phyloP scores from a whole-genome alignment of 805 yeast genomes.

The Candida wancherniae region DNA sequence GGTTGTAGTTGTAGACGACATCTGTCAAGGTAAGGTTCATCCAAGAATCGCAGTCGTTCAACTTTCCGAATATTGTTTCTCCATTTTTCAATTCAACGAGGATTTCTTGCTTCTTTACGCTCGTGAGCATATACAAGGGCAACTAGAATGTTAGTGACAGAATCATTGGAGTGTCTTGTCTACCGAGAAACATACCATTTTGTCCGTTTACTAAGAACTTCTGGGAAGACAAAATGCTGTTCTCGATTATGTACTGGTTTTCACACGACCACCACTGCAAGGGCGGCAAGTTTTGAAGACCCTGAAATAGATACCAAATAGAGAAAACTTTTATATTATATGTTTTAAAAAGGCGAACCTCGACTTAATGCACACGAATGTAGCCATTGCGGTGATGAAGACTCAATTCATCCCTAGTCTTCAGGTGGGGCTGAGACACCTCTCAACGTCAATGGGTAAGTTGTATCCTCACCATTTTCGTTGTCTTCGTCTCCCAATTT shows the following conservation, averaged over 20 bases:
- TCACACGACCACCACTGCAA: too few species aligned
- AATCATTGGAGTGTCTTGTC: neutral
- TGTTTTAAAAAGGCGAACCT: too few species aligned
- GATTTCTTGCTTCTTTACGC: constrained; percentile 84
- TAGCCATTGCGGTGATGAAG: too few species aligned
- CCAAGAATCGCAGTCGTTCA: constrained; percentile 87
- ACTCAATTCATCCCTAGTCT: constrained; percentile 13
- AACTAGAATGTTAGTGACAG: constrained; percentile 44
- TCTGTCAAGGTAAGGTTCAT: constrained; percentile 86
- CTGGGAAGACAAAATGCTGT: neutral
- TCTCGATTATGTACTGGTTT: neutral
- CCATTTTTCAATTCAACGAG: constrained; percentile 90
- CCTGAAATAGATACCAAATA: too few species aligned
- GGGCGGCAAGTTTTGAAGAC: too few species aligned
- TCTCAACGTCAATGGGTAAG: constrained; percentile 46
- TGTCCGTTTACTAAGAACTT: neutral
- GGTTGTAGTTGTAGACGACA: constrained; percentile 61
- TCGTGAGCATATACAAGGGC: constrained; percentile 84
- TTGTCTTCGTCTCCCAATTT: constrained; percentile 43
- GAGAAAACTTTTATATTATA: too few species aligned
- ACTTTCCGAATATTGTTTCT: constrained; percentile 78
- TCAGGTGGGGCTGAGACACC: constrained; percentile 44
- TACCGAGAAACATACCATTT: constrained; percentile 13
- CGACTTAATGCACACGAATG: too few species aligned
- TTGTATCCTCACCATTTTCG: constrained; percentile 31